Percentiles rank a stretch among this genome's conserved stretches.
phyloP scores from a whole-genome alignment of 352 stramenopile genomes.

The Globisporangium uncinulatum region DNA sequence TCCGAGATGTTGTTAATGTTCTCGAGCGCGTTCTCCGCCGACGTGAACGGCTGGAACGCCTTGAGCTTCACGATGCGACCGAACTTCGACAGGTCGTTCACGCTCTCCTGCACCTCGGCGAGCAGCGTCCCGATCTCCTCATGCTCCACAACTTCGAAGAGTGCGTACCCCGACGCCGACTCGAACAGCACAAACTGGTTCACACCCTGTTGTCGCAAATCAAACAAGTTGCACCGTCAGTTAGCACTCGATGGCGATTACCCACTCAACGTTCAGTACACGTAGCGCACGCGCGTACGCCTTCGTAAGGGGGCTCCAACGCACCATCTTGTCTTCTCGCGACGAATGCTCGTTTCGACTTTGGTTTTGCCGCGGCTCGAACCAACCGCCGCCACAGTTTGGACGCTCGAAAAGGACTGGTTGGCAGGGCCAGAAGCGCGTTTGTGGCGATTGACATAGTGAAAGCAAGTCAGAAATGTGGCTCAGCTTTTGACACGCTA shows the following conservation, averaged over 20 bases:
- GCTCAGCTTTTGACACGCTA: too few species aligned
- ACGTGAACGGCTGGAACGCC: slow-evolving; percentile 99
- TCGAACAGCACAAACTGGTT: slow-evolving; percentile 96
- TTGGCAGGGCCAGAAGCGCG: neutral
- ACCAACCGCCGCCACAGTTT: slow-evolving; percentile 7
- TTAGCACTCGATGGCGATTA: too few species aligned
- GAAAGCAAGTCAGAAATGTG: too few species aligned
- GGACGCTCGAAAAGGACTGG: slow-evolving; percentile 1
- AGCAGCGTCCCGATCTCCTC: slow-evolving; percentile 94
- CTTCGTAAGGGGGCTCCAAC: neutral
- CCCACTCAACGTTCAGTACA: too few species aligned
- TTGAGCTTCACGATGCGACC: slow-evolving; percentile 98
- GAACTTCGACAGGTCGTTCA: slow-evolving; percentile 94
- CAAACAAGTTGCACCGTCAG: neutral
- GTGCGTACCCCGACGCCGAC: slow-evolving; percentile 96
- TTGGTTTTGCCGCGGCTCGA: slow-evolving; percentile 3
- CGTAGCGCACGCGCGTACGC: neutral
- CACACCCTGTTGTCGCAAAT: slow-evolving; percentile 21
- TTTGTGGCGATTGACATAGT: too few species aligned
- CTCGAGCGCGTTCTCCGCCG: slow-evolving; percentile 97
- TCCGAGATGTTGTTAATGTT: slow-evolving; percentile 99
- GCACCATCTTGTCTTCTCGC: slow-evolving; percentile 14
- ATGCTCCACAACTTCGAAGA: slow-evolving; percentile 98
- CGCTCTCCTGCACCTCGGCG: slow-evolving; percentile 87
- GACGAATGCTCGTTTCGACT: slow-evolving; percentile 16